Percentiles rank a stretch among this genome's conserved stretches.
These are phyloP conservation scores for Pterulicium gracile DNA, from an alignment of 1,284 basidiomycete genomes.

Conservation along the genomic window DNA sequence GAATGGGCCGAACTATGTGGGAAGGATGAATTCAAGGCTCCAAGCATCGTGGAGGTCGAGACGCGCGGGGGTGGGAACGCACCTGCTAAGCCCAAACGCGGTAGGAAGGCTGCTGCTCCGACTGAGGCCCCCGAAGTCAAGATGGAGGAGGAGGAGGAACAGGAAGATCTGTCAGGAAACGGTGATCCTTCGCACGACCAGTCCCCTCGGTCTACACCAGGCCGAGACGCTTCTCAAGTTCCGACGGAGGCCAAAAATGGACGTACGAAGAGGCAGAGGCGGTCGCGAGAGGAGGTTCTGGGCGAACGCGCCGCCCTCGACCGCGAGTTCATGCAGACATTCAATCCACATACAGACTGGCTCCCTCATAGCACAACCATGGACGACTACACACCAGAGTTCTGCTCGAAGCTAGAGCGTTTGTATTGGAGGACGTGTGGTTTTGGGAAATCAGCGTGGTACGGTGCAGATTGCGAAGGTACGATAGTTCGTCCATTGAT, in stretches of 20 bases:
- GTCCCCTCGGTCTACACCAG: not conserved
- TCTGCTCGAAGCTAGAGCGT: slow-evolving; percentile 81
- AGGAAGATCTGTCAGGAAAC: slow-evolving; percentile 16
- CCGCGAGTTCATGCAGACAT: slow-evolving; percentile 52
- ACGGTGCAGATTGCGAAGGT: slow-evolving; percentile 93
- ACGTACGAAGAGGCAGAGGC: slow-evolving; percentile 18
- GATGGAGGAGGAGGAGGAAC: slow-evolving; percentile 24
- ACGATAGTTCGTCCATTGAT: slow-evolving; percentile 11
- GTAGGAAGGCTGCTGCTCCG: slow-evolving; percentile 15
- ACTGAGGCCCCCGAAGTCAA: slow-evolving; percentile 22
- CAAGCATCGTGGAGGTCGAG: slow-evolving; percentile 53
- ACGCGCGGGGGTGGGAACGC: slow-evolving; percentile 33
- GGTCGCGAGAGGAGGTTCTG: slow-evolving; percentile 40
- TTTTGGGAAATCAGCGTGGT: slow-evolving; percentile 84
- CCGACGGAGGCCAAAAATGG: not conserved
- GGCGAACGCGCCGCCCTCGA: slow-evolving; percentile 47
- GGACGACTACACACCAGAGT: slow-evolving; percentile 75
- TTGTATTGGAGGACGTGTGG: slow-evolving; percentile 90
- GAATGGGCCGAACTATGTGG: slow-evolving; percentile 82
- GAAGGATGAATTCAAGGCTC: slow-evolving; percentile 57
- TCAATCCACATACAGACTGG: slow-evolving; percentile 68
- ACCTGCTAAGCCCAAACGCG: slow-evolving; percentile 16
- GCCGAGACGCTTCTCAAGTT: not conserved
- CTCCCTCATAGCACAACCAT: slow-evolving; percentile 60
- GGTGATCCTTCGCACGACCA: not conserved